Conservation (phyloP, 352 stramenopile species). For the Globisporangium mamillatum region DNA sequence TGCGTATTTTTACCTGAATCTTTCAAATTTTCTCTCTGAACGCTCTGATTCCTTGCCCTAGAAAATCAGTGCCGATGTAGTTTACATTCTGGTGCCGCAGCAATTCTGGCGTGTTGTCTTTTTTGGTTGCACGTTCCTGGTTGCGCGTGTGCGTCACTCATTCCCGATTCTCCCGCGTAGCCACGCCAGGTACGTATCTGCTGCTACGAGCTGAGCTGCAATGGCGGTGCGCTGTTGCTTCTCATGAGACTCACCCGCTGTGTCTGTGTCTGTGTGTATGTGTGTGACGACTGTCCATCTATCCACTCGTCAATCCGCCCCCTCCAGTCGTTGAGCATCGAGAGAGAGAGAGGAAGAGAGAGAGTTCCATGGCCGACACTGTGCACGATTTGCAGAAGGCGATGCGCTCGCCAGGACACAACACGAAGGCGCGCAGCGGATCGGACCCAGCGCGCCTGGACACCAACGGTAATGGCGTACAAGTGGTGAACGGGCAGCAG, state of each 20-base stretch:
- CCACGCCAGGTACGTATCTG: background rate
- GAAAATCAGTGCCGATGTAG: background rate
- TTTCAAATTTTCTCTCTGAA: background rate
- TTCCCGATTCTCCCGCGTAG: conserved; percentile 11
- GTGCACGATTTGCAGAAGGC: conserved; percentile 53
- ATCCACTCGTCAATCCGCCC: background rate
- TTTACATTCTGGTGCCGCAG: background rate
- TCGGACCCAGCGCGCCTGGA: conserved; percentile 45
- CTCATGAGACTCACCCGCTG: background rate
- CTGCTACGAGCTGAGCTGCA: background rate
- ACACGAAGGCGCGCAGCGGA: conserved; percentile 37
- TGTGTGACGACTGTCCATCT: background rate
- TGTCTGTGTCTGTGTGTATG: background rate
- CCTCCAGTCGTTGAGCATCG: background rate
- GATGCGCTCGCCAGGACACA: conserved; percentile 23
- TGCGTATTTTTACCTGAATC: background rate
- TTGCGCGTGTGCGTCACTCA: conserved; percentile 8
- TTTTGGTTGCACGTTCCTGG: conserved; percentile 6
- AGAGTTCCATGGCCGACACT: conserved; percentile 39
- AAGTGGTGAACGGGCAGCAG: background rate
- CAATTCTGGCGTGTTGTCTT: background rate
- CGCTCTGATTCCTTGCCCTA: background rate
- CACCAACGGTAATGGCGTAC: background rate
- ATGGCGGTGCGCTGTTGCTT: background rate
- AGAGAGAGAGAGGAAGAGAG: background rate